Evolutionary conservation across 768 basidiomycete species (phyloP).

Genomic region (Baorangia bicolor): DNA sequence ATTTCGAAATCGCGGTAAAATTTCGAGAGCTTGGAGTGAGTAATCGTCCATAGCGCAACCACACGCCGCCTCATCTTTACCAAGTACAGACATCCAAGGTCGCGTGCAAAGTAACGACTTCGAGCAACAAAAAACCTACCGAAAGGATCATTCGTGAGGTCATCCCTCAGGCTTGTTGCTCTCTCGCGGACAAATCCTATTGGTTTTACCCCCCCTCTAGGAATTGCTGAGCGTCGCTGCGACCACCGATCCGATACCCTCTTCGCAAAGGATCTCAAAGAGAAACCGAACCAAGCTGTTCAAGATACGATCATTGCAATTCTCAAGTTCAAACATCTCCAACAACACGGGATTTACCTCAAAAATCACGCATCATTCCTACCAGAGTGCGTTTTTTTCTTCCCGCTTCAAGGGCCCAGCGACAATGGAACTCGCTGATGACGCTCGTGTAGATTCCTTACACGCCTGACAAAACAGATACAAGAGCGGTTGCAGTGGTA

Average conservation of each 20-base stretch:
- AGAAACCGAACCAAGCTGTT: constrained; percentile 73
- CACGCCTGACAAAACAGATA: constrained; percentile 69
- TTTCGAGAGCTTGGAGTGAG: constrained; percentile 76
- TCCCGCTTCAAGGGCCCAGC: not conserved
- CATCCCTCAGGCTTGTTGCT: not conserved
- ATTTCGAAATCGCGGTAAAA: too few species aligned
- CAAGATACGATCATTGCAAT: constrained; percentile 79
- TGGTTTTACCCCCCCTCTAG: constrained; percentile 37
- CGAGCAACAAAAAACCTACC: constrained; percentile 69
- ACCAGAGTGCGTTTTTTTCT: constrained; percentile 60
- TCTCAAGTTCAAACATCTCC: constrained; percentile 71
- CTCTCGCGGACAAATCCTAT: not conserved
- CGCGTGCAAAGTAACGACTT: constrained; percentile 77
- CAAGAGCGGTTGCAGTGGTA: constrained; percentile 72
- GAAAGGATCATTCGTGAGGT: constrained; percentile 68
- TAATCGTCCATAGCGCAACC: not conserved
- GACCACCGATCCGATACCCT: constrained; percentile 61
- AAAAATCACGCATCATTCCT: constrained; percentile 83
- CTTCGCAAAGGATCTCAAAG: constrained; percentile 66
- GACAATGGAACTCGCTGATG: not conserved
- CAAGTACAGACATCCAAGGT: constrained; percentile 69
- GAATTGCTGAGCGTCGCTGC: constrained; percentile 63
- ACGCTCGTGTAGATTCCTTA: constrained; percentile 56
- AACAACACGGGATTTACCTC: constrained; percentile 64
- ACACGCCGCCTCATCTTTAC: constrained; percentile 3